A percentile compares a stretch with the other conserved stretches of the same genome.
These are phyloP conservation scores for Coniochaeta sp. DNA, from an alignment of 2,329 filamentous ascomycete species.

Conservation along the genomic window DNA sequence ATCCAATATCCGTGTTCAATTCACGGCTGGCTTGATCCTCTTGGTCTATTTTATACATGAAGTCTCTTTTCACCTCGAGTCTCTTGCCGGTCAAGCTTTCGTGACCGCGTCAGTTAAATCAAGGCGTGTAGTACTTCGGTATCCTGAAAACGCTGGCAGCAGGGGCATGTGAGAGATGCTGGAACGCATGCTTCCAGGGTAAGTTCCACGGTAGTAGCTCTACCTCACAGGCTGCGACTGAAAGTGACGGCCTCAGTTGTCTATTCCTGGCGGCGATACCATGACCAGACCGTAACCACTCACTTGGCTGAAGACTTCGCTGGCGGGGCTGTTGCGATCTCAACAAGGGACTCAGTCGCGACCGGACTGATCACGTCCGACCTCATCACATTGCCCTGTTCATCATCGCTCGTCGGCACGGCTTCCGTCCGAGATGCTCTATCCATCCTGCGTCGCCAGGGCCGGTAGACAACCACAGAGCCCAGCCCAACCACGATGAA, in stretches of 20 bases:
- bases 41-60: not conserved
- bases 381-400: not conserved
- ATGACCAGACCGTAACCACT: not conserved
- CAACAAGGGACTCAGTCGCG: not conserved
- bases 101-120: too few relatives aligned
- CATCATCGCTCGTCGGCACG: not conserved
- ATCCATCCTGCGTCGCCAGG: constrained; percentile 58
- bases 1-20: not conserved
- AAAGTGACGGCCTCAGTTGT: too few relatives aligned
- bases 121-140: too few relatives aligned
- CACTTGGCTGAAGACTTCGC: not conserved
- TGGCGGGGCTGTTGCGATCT: not conserved
- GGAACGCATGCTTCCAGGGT: too few relatives aligned
- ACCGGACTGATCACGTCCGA: not conserved
- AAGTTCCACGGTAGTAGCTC: too few relatives aligned
- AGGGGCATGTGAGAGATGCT: too few relatives aligned
- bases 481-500: constrained; percentile 72
- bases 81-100: too few relatives aligned
- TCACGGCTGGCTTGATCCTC: not conserved
- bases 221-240: too few relatives aligned
- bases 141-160: too few relatives aligned
- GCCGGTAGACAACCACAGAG: constrained; percentile 68
- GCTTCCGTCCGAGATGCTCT: not conserved
- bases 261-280: too few relatives aligned
- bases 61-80: not conserved